Evolutionary conservation across 305 asterid genomes (phyloP).

Genomic region (Fraxinus greggii): DNA sequence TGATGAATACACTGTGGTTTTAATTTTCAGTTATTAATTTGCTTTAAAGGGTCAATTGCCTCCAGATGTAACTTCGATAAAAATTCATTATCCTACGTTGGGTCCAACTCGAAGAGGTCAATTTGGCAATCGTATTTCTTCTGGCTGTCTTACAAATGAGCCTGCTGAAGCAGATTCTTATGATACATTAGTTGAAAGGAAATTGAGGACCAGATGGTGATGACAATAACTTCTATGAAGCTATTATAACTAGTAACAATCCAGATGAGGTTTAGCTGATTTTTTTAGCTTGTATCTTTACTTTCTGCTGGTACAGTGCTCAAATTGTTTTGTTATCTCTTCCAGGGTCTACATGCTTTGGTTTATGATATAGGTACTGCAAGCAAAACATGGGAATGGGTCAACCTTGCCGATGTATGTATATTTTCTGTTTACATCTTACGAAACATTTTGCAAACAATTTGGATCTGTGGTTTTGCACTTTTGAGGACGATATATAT

Average conservation of each 20-base stretch:
- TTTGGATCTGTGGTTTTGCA: neutral
- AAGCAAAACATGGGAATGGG: slow-evolving; percentile 83
- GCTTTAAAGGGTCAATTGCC: slow-evolving; percentile 40
- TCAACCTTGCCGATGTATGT: slow-evolving; percentile 80
- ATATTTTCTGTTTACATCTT: slow-evolving; percentile 25
- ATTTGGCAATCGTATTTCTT: slow-evolving; percentile 48
- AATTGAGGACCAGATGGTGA: slow-evolving; percentile 82
- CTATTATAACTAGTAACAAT: slow-evolving; percentile 67
- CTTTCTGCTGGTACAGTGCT: slow-evolving; percentile 21
- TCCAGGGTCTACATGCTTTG: slow-evolving; percentile 81
- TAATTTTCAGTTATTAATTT: slow-evolving; percentile 10
- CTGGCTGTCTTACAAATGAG: slow-evolving; percentile 43
- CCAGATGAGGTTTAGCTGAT: slow-evolving; percentile 52
- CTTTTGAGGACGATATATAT: neutral
- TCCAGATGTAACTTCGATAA: slow-evolving; percentile 55
- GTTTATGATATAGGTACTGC: slow-evolving; percentile 63
- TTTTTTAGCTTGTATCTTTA: slow-evolving; percentile 7
- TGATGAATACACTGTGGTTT: neutral
- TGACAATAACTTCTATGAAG: slow-evolving; percentile 86
- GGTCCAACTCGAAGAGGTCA: slow-evolving; percentile 77
- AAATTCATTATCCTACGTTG: slow-evolving; percentile 57
- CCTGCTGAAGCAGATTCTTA: slow-evolving; percentile 33
- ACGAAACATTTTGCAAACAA: neutral
- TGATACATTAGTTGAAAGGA: slow-evolving; percentile 71
- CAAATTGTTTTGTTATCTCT: slow-evolving; percentile 26